Percentiles rank a stretch among this genome's conserved stretches.
Evolutionary conservation across 2,329 filamentous ascomycete species (phyloP).

Genomic region (Phymatotrichopsis omnivora): DNA sequence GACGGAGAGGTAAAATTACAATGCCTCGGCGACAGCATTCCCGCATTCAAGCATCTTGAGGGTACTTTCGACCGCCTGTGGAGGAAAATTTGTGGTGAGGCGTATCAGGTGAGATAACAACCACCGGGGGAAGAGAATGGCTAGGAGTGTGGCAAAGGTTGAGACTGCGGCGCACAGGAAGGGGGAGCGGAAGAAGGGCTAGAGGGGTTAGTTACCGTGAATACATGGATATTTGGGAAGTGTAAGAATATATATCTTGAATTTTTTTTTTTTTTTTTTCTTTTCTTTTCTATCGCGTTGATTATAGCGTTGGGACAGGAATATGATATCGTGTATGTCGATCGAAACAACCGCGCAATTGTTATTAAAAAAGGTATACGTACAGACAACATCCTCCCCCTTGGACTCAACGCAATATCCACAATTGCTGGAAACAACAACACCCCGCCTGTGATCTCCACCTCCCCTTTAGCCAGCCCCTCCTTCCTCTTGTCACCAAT

Average conservation of each 20-base stretch:
- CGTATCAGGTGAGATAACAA: no score
- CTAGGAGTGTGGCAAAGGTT: not conserved
- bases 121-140: constrained; percentile 5
- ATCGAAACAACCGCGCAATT: no score
- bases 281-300: no score
- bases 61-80: no score
- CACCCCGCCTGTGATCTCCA: constrained; percentile 44
- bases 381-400: constrained; percentile 43
- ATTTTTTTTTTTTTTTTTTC: no score
- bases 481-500: constrained; percentile 33
- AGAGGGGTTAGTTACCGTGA: not conserved
- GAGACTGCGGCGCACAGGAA: constrained; percentile 10
- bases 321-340: no score
- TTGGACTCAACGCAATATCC: constrained; percentile 55
- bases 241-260: no score
- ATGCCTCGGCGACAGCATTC: no score
- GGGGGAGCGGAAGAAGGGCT: constrained; percentile 7
- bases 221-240: not conserved
- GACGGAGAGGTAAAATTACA: constrained; percentile 2
- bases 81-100: no score
- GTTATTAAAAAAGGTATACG: not conserved
- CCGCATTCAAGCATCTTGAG: constrained; percentile 14
- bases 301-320: no score
- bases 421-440: constrained; percentile 65
- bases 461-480: constrained; percentile 20